Conservation (phyloP, 441 rosid genomes). For the Macaranga tanarius region DNA sequence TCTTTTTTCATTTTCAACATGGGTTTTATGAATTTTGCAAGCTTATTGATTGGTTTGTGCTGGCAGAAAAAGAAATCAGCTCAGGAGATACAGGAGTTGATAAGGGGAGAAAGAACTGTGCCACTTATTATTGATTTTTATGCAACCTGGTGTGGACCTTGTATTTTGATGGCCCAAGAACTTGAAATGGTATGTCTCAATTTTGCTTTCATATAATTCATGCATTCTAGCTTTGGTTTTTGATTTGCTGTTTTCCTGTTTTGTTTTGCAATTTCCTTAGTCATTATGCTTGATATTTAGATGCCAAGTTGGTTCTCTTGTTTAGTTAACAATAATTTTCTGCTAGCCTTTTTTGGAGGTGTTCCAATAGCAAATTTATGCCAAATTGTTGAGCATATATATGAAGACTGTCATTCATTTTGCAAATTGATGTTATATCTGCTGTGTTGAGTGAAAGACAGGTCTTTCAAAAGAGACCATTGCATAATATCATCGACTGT, state of each 20-base stretch:
- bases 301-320: too few relatives aligned
- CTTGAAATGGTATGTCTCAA: slow-evolving; percentile 67
- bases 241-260: background rate
- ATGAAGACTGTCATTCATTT: too few relatives aligned
- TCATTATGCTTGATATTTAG: background rate
- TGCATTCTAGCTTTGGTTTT: background rate
- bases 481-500: background rate
- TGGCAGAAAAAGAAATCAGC: slow-evolving; percentile 69
- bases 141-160: slow-evolving; percentile 98
- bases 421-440: background rate
- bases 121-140: slow-evolving; percentile 86
- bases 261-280: background rate
- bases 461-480: background rate
- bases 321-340: too few relatives aligned
- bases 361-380: too few relatives aligned
- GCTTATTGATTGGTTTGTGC: slow-evolving; percentile 21
- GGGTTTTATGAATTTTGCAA: slow-evolving; percentile 17
- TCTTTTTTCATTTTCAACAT: background rate
- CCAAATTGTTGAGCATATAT: too few relatives aligned
- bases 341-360: too few relatives aligned
- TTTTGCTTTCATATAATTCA: background rate
- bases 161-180: slow-evolving; percentile 90
- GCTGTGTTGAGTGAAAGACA: background rate
- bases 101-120: slow-evolving; percentile 72
- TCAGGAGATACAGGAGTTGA: slow-evolving; percentile 73